Conservation (phyloP, 371 early-diverging fungal genomes). For the Rhizopus delemar region DNA sequence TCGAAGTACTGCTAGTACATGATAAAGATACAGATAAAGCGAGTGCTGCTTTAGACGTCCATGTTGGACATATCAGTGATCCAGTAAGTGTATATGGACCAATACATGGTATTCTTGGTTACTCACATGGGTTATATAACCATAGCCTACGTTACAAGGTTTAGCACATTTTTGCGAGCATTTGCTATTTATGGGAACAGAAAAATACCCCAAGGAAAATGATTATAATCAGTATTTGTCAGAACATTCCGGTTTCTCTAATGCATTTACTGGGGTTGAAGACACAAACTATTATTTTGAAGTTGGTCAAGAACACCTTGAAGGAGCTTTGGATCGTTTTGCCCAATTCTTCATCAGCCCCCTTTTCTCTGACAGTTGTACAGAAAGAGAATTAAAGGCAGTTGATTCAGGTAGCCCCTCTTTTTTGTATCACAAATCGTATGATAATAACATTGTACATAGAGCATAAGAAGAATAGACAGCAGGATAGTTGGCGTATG, state of each 20-base stretch:
- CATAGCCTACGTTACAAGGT: constrained; percentile 74
- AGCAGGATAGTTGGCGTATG: constrained; percentile 83
- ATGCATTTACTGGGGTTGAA: constrained; percentile 92
- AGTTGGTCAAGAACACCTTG: constrained; percentile 79
- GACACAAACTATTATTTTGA: constrained; percentile 96
- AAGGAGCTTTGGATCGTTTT: constrained; percentile 93
- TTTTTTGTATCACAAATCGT: neutral
- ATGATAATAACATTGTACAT: neutral
- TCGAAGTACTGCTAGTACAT: constrained; percentile 81
- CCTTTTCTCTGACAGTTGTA: constrained; percentile 82
- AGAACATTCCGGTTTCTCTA: constrained; percentile 89
- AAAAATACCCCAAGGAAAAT: constrained; percentile 93
- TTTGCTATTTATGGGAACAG: constrained; percentile 87
- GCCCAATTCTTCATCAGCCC: constrained; percentile 93
- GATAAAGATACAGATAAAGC: constrained; percentile 87
- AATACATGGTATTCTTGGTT: too few species aligned
- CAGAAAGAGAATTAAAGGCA: constrained; percentile 90
- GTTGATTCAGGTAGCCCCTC: constrained; percentile 78
- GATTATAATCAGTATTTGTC: constrained; percentile 88
- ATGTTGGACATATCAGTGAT: constrained; percentile 87
- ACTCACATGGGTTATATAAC: neutral
- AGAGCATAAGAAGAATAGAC: constrained; percentile 92
- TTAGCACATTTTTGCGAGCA: constrained; percentile 99
- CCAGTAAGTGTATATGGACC: constrained; percentile 52
- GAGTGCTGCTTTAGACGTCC: constrained; percentile 90